Percentiles rank a stretch among this genome's conserved stretches.
Evolutionary conservation across 495 filamentous ascomycete genomes (phyloP).

Genomic region (Tuber microsphaerosporum): DNA sequence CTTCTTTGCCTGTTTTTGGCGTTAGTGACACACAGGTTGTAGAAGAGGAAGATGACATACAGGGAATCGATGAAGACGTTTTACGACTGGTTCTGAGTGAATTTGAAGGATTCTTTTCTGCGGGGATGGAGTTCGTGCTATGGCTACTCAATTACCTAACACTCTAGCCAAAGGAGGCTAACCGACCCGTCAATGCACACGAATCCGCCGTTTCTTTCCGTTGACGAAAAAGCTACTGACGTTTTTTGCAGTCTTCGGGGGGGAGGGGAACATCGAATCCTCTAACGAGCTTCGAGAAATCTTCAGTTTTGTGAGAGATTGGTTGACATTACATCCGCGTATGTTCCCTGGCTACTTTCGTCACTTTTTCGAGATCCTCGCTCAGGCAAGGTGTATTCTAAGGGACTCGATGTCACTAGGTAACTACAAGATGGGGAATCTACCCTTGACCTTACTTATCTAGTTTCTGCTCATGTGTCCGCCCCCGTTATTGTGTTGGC

Average conservation of each 20-base stretch:
- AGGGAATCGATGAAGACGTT: slow-evolving; percentile 76
- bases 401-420: slow-evolving; percentile 83
- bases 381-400: slow-evolving; percentile 87
- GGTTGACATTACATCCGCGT: slow-evolving; percentile 48
- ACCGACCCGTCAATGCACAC: slow-evolving; percentile 75
- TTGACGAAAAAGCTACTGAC: slow-evolving; percentile 64
- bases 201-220: slow-evolving; percentile 84
- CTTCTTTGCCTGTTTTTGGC: slow-evolving; percentile 88
- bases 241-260: slow-evolving; percentile 94
- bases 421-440: slow-evolving; percentile 82
- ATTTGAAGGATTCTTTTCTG: slow-evolving; percentile 82
- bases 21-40: slow-evolving; percentile 78
- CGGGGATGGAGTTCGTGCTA: slow-evolving; percentile 89
- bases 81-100: slow-evolving; percentile 83
- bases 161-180: slow-evolving; percentile 82
- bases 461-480: slow-evolving; percentile 93
- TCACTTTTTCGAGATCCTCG: slow-evolving; percentile 72
- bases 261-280: slow-evolving; percentile 98
- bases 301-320: slow-evolving; percentile 75
- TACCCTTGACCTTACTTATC: slow-evolving; percentile 88
- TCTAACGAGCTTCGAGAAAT: slow-evolving; percentile 92
- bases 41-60: slow-evolving; percentile 79
- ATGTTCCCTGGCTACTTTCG: slow-evolving; percentile 53
- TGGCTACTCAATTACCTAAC: slow-evolving; percentile 75
- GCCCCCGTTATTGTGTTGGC: slow-evolving; percentile 91